Conservation (phyloP, 495 filamentous ascomycete genomes). For the Penicillium antarcticum region DNA sequence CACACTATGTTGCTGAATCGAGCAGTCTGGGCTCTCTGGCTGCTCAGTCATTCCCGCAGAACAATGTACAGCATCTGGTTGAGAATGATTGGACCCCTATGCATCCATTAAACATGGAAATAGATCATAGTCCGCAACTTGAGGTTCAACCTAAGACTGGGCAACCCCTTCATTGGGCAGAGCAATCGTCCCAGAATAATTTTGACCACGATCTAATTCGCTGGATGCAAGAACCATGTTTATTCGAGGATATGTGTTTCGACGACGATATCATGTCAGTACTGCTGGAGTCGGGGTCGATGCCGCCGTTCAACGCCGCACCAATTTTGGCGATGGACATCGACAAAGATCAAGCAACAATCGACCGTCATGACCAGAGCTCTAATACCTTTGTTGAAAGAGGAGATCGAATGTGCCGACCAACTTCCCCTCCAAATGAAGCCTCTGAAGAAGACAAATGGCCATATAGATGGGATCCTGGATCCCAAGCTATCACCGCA, state of each 20-base stretch:
- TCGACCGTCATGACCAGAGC: too few relatives aligned
- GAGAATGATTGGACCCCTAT: too few relatives aligned
- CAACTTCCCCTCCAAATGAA: slow-evolving; percentile 4
- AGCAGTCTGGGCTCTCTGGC: too few relatives aligned
- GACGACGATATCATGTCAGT: slow-evolving; percentile 5
- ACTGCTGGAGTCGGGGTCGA: slow-evolving; percentile 1
- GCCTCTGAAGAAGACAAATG: slow-evolving; percentile 10
- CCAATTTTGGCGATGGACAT: background rate
- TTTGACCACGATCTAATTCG: background rate
- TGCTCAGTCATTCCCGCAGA: too few relatives aligned
- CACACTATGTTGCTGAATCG: too few relatives aligned
- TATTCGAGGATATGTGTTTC: slow-evolving; percentile 5
- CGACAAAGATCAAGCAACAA: background rate
- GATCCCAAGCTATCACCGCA: slow-evolving; percentile 4
- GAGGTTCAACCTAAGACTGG: too few relatives aligned
- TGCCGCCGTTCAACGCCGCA: background rate
- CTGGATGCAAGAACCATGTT: slow-evolving; percentile 3
- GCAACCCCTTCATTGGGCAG: background rate
- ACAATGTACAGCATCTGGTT: too few relatives aligned
- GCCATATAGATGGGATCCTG: slow-evolving; percentile 8
- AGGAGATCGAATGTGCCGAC: background rate
- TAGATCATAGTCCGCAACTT: too few relatives aligned
- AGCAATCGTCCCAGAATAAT: background rate
- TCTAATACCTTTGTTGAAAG: background rate
- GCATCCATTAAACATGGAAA: too few relatives aligned